Conservation (phyloP, 192 early-diverging fungal species). For the Coemansia furcata region DNA sequence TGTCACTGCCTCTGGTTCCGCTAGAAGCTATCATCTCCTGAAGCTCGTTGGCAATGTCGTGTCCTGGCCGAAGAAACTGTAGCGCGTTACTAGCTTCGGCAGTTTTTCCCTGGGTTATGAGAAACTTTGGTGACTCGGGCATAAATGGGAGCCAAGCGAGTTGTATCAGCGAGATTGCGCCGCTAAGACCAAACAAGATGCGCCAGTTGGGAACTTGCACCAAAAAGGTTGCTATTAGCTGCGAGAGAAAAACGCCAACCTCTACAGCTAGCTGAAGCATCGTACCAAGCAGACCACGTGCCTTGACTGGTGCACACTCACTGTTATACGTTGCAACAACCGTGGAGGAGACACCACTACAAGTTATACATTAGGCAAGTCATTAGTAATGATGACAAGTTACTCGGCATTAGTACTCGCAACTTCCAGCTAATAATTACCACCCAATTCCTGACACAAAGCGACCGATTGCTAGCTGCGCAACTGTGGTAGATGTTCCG, state of each 20-base stretch:
- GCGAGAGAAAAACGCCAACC: constrained; percentile 70
- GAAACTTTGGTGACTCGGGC: constrained; percentile 73
- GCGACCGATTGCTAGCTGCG: constrained; percentile 68
- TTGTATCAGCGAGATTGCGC: constrained; percentile 56
- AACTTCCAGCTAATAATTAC: constrained; percentile 8
- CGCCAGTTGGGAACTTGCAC: constrained; percentile 66
- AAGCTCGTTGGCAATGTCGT: constrained; percentile 58
- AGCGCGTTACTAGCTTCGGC: constrained; percentile 54
- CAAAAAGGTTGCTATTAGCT: constrained; percentile 57
- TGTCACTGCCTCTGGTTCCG: not conserved
- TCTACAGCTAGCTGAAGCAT: constrained; percentile 73
- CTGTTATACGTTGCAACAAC: constrained; percentile 70
- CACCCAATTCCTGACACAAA: constrained; percentile 67
- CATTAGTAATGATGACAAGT: not conserved
- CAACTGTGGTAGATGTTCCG: constrained; percentile 55
- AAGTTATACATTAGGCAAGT: constrained; percentile 2
- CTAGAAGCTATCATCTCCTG: constrained; percentile 47
- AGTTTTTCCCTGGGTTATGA: constrained; percentile 54
- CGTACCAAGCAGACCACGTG: constrained; percentile 67
- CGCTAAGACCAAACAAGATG: constrained; percentile 60
- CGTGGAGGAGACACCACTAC: constrained; percentile 61
- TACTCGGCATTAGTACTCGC: not conserved
- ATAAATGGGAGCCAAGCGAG: constrained; percentile 59
- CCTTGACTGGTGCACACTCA: constrained; percentile 67
- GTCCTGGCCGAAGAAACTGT: constrained; percentile 51